Conservation (phyloP, 2,329 filamentous ascomycete species). For the Peltaster fructicola region DNA sequence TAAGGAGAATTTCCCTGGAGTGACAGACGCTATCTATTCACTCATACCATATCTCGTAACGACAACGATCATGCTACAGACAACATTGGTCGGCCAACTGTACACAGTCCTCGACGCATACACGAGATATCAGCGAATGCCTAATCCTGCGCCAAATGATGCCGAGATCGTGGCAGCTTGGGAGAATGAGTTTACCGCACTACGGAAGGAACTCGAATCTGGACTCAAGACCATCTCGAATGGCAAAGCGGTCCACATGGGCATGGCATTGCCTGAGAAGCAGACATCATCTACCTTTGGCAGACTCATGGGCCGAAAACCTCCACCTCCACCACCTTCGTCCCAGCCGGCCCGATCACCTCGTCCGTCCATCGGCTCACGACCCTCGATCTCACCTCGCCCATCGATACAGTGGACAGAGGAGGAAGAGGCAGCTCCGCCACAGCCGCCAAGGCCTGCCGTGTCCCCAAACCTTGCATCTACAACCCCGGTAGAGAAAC, state of each 20-base stretch:
- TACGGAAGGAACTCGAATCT: conserved; percentile 49
- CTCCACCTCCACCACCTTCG: too few relatives aligned
- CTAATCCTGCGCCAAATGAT: conserved; percentile 55
- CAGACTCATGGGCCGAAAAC: too few relatives aligned
- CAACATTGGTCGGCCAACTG: conserved; percentile 56
- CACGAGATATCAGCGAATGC: conserved; percentile 50
- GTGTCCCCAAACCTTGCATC: conserved; percentile 5
- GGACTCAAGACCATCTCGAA: conserved; percentile 42
- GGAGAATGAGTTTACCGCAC: conserved; percentile 43
- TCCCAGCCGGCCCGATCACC: conserved; percentile 28
- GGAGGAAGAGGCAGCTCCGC: conserved; percentile 16
- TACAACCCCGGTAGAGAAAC: conserved; percentile 5
- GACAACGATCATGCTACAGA: conserved; percentile 58
- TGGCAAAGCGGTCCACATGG: conserved; percentile 47
- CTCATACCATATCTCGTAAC: conserved; percentile 56
- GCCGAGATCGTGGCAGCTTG: conserved; percentile 51
- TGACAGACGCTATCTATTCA: conserved; percentile 53
- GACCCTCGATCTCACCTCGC: too few relatives aligned
- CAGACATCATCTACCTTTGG: too few relatives aligned
- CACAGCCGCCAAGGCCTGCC: conserved; percentile 17
- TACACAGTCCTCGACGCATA: conserved; percentile 64
- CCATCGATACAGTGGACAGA: too few relatives aligned
- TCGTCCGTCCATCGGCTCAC: too few relatives aligned
- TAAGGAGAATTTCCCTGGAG: conserved; percentile 49
- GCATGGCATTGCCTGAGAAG: conserved; percentile 31